Evolutionary conservation across 495 filamentous ascomycete species (phyloP).

Genomic region (Ascodesmis nigricans): DNA sequence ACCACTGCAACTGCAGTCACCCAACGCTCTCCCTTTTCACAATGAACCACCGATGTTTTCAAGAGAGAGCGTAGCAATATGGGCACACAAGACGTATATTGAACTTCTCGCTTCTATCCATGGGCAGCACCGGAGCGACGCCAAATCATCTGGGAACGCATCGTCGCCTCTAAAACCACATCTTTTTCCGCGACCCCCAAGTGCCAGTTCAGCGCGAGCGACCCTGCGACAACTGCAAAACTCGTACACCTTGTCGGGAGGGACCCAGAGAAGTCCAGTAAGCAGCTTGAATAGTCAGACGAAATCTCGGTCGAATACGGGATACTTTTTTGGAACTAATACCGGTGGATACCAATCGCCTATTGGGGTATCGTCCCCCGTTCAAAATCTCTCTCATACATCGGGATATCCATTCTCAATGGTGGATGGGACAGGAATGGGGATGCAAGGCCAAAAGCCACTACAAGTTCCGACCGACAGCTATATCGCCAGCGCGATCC

Average conservation of each 20-base stretch:
- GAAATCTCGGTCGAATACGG: neutral
- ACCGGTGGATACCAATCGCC: too few species aligned
- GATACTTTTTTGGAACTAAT: too few species aligned
- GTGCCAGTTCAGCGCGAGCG: neutral
- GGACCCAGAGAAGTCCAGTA: too few species aligned
- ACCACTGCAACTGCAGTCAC: slow-evolving; percentile 24
- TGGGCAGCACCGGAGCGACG: slow-evolving; percentile 31
- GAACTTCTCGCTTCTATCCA: slow-evolving; percentile 62
- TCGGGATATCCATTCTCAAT: too few species aligned
- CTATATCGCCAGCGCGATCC: neutral
- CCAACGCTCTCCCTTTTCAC: slow-evolving; percentile 12
- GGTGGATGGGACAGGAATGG: too few species aligned
- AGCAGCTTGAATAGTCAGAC: too few species aligned
- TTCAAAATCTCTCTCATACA: too few species aligned
- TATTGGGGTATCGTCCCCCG: too few species aligned
- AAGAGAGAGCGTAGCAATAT: slow-evolving; percentile 59
- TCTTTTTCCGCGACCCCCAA: slow-evolving; percentile 33
- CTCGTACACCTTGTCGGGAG: too few species aligned
- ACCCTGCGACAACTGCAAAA: neutral
- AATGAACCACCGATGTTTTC: slow-evolving; percentile 35
- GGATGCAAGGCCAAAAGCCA: too few species aligned
- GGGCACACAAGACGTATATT: slow-evolving; percentile 73
- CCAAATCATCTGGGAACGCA: slow-evolving; percentile 20
- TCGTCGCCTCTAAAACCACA: slow-evolving; percentile 28
- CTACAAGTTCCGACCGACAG: neutral